Evolutionary conservation across 805 yeast genomes (phyloP).

Genomic region (Ogataea naganishii): DNA sequence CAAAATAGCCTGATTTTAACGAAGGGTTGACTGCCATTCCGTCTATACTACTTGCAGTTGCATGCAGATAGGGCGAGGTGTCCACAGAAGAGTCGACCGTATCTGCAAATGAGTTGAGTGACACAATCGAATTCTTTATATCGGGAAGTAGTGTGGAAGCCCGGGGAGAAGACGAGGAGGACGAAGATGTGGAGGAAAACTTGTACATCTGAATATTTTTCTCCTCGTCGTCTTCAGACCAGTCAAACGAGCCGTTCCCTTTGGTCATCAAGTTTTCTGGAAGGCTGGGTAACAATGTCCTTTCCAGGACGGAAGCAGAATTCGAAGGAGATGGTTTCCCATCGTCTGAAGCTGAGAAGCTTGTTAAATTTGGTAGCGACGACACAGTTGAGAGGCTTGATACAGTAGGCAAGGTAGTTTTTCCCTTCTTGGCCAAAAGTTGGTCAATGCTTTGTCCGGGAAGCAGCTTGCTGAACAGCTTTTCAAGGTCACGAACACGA

Average conservation of each 20-base stretch:
- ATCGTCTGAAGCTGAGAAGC: no score
- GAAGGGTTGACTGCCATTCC: slow-evolving; percentile 60
- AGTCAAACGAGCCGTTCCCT: slow-evolving; percentile 43
- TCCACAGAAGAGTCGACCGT: no score
- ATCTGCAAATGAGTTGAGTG: slow-evolving; percentile 8
- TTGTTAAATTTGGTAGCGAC: no score
- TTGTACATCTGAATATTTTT: slow-evolving; percentile 2
- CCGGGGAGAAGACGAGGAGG: slow-evolving; percentile 7
- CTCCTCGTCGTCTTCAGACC: slow-evolving; percentile 46
- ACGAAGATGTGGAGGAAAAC: slow-evolving; percentile 10
- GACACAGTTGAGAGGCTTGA: background rate
- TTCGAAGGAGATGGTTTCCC: no score
- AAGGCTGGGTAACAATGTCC: no score
- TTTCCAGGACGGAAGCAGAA: no score
- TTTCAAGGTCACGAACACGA: slow-evolving; percentile 38
- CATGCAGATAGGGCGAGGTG: slow-evolving; percentile 2
- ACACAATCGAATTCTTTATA: slow-evolving; percentile 9
- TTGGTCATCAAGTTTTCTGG: no score
- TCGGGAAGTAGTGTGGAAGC: slow-evolving; percentile 2
- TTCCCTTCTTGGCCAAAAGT: slow-evolving; percentile 5
- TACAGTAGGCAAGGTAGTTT: background rate
- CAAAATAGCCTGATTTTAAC: slow-evolving; percentile 48
- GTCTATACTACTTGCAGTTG: slow-evolving; percentile 27
- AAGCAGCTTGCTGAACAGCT: slow-evolving; percentile 29
- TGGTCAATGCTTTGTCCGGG: slow-evolving; percentile 40